A percentile compares a stretch with the other conserved stretches of the same genome.
Evolutionary conservation across 139 green algal genomes (phyloP).

Genomic region (Chlorella sorokiniana): DNA sequence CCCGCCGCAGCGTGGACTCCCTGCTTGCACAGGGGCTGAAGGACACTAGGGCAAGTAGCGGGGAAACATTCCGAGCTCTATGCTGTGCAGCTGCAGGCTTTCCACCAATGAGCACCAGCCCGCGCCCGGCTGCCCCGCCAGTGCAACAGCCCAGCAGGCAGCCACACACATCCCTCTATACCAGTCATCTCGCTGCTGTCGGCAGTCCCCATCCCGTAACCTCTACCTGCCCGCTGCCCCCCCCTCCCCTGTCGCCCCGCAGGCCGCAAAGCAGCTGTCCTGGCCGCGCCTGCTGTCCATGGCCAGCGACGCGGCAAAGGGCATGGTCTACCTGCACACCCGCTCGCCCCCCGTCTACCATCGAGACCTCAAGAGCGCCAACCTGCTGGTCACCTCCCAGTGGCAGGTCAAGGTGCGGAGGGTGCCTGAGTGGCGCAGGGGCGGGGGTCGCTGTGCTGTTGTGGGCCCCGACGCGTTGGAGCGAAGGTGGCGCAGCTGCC

Average conservation of each 20-base stretch:
- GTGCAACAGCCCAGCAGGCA: too few relatives aligned
- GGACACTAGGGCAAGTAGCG: neutral
- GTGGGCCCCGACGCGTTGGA: too few relatives aligned
- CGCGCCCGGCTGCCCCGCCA: too few relatives aligned
- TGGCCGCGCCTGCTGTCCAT: slow-evolving; percentile 51
- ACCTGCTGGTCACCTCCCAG: slow-evolving; percentile 55
- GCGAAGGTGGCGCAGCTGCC: too few relatives aligned
- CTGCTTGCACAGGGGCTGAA: slow-evolving; percentile 36
- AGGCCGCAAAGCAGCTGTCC: slow-evolving; percentile 32
- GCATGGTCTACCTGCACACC: slow-evolving; percentile 36
- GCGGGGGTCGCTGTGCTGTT: too few relatives aligned
- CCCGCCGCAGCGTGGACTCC: slow-evolving; percentile 44
- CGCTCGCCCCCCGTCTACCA: slow-evolving; percentile 7
- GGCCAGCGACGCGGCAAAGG: slow-evolving; percentile 50
- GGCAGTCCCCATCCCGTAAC: neutral
- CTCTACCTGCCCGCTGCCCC: neutral
- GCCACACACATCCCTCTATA: neutral
- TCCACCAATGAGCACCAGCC: too few relatives aligned
- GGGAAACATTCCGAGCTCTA: neutral
- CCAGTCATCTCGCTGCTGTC: neutral
- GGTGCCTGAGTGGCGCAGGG: neutral
- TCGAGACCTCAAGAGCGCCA: slow-evolving; percentile 55
- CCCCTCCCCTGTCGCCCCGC: neutral
- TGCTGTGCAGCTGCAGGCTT: neutral
- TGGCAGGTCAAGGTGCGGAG: slow-evolving; percentile 51